Conservation (phyloP, 306 rosid species). For the Dryas alaskensis region DNA sequence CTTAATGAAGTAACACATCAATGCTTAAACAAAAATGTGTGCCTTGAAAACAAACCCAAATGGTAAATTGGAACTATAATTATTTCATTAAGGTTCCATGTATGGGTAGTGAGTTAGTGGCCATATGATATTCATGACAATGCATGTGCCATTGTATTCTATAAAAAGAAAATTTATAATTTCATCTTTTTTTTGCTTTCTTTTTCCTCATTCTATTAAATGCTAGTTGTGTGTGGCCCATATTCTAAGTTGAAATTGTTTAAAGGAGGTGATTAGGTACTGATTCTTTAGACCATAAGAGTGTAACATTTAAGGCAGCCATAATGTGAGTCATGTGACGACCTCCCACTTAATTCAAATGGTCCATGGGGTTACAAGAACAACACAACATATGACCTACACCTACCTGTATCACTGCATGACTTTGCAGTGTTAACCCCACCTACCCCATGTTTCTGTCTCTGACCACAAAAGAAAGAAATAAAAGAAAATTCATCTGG, state of each 20-base stretch:
- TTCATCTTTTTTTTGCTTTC: neutral
- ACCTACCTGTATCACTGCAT: neutral
- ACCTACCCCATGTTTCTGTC: neutral
- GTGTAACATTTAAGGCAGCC: neutral
- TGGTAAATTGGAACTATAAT: neutral
- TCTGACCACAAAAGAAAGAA: neutral
- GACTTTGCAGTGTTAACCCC: neutral
- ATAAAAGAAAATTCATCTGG: neutral
- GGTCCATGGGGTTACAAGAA: neutral
- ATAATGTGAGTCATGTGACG: neutral
- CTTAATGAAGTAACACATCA: neutral
- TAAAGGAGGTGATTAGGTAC: neutral
- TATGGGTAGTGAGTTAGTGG: neutral
- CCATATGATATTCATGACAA: conserved; percentile 4
- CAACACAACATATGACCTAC: neutral
- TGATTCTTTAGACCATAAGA: neutral
- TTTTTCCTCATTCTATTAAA: neutral
- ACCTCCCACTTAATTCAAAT: neutral
- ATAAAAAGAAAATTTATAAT: neutral
- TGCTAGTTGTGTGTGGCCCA: neutral
- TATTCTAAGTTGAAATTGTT: neutral
- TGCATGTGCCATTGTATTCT: neutral
- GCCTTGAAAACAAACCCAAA: neutral
- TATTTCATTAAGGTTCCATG: neutral
- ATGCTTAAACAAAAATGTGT: neutral